A percentile compares a stretch with the other conserved stretches of the same genome.
Conservation (phyloP, 108 stramenopile species). For the Pseudonitzschia multistriata region DNA sequence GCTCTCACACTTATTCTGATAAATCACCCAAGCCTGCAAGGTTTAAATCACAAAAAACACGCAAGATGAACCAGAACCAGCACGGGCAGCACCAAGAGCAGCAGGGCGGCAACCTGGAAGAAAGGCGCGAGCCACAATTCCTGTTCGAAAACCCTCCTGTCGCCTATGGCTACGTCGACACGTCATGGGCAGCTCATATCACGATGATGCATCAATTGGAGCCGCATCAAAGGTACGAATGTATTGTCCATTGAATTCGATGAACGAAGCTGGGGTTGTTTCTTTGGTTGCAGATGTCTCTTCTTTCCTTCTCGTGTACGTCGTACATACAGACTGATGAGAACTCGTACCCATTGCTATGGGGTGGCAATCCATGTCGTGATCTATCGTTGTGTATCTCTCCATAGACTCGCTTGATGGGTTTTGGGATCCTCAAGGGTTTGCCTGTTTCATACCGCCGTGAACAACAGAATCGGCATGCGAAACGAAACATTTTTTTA, state of each 20-base stretch:
- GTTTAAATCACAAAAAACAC: constrained; percentile 13
- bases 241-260: constrained; percentile 10
- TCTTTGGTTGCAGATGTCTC: background rate
- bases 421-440: no score
- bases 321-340: background rate
- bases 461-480: no score
- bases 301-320: background rate
- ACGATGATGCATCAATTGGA: constrained; percentile 36
- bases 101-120: constrained; percentile 16
- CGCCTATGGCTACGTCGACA: constrained; percentile 40
- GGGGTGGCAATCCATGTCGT: no score
- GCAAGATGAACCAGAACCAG: constrained; percentile 13
- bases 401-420: no score
- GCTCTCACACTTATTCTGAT: background rate
- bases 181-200: constrained; percentile 35
- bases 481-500: no score
- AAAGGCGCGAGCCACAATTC: constrained; percentile 22
- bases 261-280: background rate
- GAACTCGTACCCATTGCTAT: no score
- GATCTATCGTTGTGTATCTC: no score
- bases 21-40: constrained; percentile 4
- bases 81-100: constrained; percentile 15
- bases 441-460: no score
- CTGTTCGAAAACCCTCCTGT: constrained; percentile 24
- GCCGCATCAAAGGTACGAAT: constrained; percentile 38